These are phyloP conservation scores for Ulvella scutata DNA, from an alignment of 139 green algal species.

Conservation along the genomic window DNA sequence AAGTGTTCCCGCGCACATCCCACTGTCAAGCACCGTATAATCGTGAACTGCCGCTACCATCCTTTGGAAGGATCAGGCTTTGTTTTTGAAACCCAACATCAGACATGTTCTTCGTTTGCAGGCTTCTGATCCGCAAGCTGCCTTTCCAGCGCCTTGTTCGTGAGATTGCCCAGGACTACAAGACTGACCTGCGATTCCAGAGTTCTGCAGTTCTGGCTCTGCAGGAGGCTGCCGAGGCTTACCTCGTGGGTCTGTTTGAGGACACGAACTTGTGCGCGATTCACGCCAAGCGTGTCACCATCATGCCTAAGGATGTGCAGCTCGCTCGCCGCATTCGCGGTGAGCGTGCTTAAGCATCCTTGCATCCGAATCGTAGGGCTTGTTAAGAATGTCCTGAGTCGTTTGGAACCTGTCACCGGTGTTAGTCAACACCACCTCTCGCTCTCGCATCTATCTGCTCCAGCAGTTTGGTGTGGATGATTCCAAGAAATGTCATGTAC, in stretches of 20 bases:
- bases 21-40: too few relatives aligned
- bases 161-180: constrained; percentile 99
- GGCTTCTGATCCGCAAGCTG: constrained; percentile 93
- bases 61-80: too few relatives aligned
- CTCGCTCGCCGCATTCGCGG: constrained; percentile 79
- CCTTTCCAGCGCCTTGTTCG: constrained; percentile 92
- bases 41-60: too few relatives aligned
- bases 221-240: constrained; percentile 93
- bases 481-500: too few relatives aligned
- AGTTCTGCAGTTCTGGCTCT: constrained; percentile 80
- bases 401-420: too few relatives aligned
- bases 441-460: too few relatives aligned
- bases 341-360: constrained; percentile 48
- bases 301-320: constrained; percentile 96
- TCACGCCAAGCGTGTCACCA: constrained; percentile 87
- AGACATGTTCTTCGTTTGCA: too few relatives aligned
- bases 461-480: too few relatives aligned
- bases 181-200: constrained; percentile 98
- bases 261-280: constrained; percentile 93
- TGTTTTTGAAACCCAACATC: too few relatives aligned
- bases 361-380: neutral
- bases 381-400: neutral
- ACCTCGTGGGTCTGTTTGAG: constrained; percentile 96
- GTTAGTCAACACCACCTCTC: constrained; percentile 1
- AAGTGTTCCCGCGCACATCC: too few relatives aligned